These are phyloP conservation scores for Auricularia auricula-judae DNA, from an alignment of 768 basidiomycete species.

Conservation along the genomic window DNA sequence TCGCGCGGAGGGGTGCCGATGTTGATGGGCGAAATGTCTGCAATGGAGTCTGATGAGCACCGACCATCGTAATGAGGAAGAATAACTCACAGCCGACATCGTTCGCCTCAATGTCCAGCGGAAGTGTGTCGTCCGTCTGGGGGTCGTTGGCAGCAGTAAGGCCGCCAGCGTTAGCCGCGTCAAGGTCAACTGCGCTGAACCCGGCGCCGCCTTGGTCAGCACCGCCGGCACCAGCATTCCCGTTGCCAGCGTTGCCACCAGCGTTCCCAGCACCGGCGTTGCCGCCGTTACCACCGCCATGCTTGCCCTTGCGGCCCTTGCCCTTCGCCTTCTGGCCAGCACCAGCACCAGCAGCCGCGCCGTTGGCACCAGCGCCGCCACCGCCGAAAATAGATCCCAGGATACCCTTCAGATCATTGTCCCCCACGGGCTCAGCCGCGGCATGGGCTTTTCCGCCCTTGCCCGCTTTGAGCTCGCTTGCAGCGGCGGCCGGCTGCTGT, in stretches of 20 bases:
- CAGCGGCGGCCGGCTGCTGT: neutral
- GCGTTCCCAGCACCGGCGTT: constrained; percentile 4
- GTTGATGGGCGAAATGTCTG: constrained; percentile 34
- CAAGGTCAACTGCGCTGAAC: constrained; percentile 24
- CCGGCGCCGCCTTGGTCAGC: constrained; percentile 12
- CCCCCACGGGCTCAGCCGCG: constrained; percentile 4
- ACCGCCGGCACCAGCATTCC: constrained; percentile 3
- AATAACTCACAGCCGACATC: constrained; percentile 37
- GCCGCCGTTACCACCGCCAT: constrained; percentile 4
- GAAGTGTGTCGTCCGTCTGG: constrained; percentile 42
- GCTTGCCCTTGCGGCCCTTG: constrained; percentile 3
- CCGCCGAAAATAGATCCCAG: neutral
- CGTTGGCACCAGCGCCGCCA: constrained; percentile 1
- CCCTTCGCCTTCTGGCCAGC: neutral
- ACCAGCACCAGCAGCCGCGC: neutral
- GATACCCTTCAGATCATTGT: constrained; percentile 2
- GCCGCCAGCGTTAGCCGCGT: constrained; percentile 23
- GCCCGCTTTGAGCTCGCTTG: neutral
- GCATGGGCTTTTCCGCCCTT: constrained; percentile 2
- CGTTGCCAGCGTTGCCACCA: neutral
- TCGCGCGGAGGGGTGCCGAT: constrained; percentile 54
- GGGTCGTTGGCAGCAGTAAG: constrained; percentile 35
- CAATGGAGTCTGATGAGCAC: constrained; percentile 6
- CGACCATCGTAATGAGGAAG: too few relatives aligned
- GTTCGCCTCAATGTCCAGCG: constrained; percentile 54